Base-by-base conservation (phyloP, 805 yeast species). In the Yarrowia keelungensis region DNA sequence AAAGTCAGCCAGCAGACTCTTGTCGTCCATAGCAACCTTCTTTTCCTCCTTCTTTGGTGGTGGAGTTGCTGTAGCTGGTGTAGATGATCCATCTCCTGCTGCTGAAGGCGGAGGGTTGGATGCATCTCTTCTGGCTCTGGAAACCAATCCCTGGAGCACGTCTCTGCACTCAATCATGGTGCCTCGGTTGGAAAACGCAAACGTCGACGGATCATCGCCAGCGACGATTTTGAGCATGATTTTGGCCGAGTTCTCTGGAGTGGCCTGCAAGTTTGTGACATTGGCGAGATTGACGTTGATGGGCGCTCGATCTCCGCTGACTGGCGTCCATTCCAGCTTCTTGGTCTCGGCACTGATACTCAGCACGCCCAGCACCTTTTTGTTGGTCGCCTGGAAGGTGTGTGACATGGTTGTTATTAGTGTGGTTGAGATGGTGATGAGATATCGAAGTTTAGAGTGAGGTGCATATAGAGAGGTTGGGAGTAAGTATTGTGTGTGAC, bases 181-280 rank as follows among this genome's bases (percentile, higher is more conserved):
- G 41, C 36, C 42, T 56, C 70, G 43, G 19, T 47, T n/a, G 49
- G 69, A 46, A 10, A 68, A 54, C 39, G 64, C 43, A 19, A 65
- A 39, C 12, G 61, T 54, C 32, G 50, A 14, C 14, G 56, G 69
- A 15, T 53, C 68, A 15, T 56, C 61, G 16, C 50, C 39, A 50
- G 71, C 83, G 9, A 86, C 78, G 16, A 91, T 79, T 73, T 85
- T 85, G 61, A 91, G 77, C 79, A 86, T 84, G 89, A 90, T 85
- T 72, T 87, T 88, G 14, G 87, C 89, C 35, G 87, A 82, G 0
- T 85, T 78, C 14, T 88, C 87, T 7, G 91, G 88, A 0, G 95
- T 85, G 0, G 91, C 93, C 75, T 89, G 90, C 19, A 91, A 76
- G 70, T 83, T 62, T 12, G 54, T 62, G 39, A 62, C 67, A 47